Evolutionary conservation across 345 rosid species (phyloP), one percentile per base, ranked within the genome.

Genomic region (Clausena lansium): DNA sequence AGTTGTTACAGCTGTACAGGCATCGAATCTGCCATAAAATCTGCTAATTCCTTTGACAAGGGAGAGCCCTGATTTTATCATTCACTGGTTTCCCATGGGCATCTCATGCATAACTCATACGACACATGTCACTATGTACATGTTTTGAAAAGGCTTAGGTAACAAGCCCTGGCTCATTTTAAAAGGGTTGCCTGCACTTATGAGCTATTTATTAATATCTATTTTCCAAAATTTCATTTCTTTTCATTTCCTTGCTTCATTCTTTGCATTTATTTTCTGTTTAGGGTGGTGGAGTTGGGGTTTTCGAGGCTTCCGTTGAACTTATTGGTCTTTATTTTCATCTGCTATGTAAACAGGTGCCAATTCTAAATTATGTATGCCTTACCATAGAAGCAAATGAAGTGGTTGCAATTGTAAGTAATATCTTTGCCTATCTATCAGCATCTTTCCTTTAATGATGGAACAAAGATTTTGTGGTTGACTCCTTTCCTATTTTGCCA

Each of bases 381-480:
- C 79, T 87, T 33, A 68, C 85, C 28, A 45, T 87, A 54, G 76
- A 76, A 76, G 78, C 90, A 52, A 79, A 76, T 47, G 85, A 87
- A 83, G 84, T 85, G 62, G 83, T 85, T 27, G 90, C 86, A 60
- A 83, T 87, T 67, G 88, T 87, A 79, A 87, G 88, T 67, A 70
- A 72, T 62, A 7, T 67, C 50, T 45, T 67, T 36, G 17, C 71
- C 15, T 45, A 9, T n/a, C 38, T 35, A 5, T 77, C 4, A 17
- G 10, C 76, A 11, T 71, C 30, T 25, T 78, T 35, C 35, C 6
- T 60, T 74, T 71, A 69, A 58, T 77, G 36, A 8, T 50, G 24
- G 61, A 25, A 47, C 22, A 62, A 76, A 45, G 25, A 67, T 72
- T 47, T 39, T 19, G 54, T 35, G 15, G 63, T 71, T 74, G 72